Conservation (phyloP, 805 yeast species). For the Trichomonascus vanleenenianus region DNA sequence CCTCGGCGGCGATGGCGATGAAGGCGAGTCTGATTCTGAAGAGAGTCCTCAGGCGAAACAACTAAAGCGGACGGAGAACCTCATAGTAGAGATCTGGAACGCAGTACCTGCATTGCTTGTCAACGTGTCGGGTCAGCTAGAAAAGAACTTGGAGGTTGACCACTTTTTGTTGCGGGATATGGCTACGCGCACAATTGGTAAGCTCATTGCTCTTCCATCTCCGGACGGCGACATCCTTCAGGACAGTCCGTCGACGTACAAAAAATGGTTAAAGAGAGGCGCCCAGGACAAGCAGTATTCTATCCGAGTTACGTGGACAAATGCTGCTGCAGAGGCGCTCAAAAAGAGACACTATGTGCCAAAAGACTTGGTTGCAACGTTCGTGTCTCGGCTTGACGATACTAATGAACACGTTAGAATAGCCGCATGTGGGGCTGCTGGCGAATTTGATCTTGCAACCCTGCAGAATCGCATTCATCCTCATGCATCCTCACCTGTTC, state of each 20-base stretch:
- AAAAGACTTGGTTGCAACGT: slow-evolving; percentile 21
- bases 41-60: slow-evolving; percentile 29
- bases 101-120: slow-evolving; percentile 65
- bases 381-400: slow-evolving; percentile 67
- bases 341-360: slow-evolving; percentile 35
- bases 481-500: slow-evolving; percentile 8
- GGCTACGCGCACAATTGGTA: slow-evolving; percentile 70
- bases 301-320: slow-evolving; percentile 67
- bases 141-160: slow-evolving; percentile 65
- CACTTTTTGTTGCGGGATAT: slow-evolving; percentile 53
- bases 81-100: slow-evolving; percentile 66
- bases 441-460: slow-evolving; percentile 34
- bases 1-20: slow-evolving; percentile 23
- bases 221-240: slow-evolving; percentile 51
- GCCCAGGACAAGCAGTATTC: slow-evolving; percentile 51
- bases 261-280: slow-evolving; percentile 66
- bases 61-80: slow-evolving; percentile 35
- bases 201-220: slow-evolving; percentile 43
- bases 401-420: slow-evolving; percentile 66
- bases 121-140: slow-evolving; percentile 69
- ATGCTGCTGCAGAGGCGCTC: slow-evolving; percentile 41
- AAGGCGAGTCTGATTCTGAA: slow-evolving; percentile 17
- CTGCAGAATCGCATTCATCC: slow-evolving; percentile 34
- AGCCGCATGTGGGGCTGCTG: slow-evolving; percentile 46
- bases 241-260: slow-evolving; percentile 53